These are phyloP conservation scores for Strobilomyces echinocephalus DNA, from an alignment of 768 basidiomycete genomes.

Conservation along the genomic window DNA sequence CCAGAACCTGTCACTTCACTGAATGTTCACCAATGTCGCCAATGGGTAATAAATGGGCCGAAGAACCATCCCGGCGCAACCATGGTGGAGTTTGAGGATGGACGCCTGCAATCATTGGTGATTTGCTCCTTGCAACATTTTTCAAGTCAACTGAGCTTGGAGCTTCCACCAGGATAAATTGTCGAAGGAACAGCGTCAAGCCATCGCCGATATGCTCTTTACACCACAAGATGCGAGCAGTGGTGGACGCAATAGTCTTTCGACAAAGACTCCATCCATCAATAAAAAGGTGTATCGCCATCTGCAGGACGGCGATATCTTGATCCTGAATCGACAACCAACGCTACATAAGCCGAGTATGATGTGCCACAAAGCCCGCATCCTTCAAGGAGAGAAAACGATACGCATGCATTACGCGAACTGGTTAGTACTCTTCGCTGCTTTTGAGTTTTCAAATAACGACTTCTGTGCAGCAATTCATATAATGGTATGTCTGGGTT, in stretches of 20 bases:
- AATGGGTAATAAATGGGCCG: constrained; percentile 87
- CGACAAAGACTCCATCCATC: constrained; percentile 71
- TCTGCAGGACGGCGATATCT: constrained; percentile 87
- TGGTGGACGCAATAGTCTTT: constrained; percentile 49
- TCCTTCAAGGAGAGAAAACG: constrained; percentile 94
- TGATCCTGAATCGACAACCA: constrained; percentile 96
- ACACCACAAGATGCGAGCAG: constrained; percentile 75
- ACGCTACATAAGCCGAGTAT: constrained; percentile 99
- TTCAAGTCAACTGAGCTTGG: constrained; percentile 2
- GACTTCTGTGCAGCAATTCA: constrained; percentile 64
- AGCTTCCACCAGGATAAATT: constrained; percentile 63
- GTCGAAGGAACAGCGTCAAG: constrained; percentile 83
- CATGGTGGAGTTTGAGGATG: constrained; percentile 94
- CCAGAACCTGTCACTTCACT: constrained; percentile 93
- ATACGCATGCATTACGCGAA: constrained; percentile 99
- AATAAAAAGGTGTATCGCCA: constrained; percentile 99
- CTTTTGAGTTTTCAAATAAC: constrained; percentile 11
- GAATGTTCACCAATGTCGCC: constrained; percentile 84
- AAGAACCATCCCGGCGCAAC: constrained; percentile 87
- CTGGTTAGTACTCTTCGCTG: constrained; percentile 54
- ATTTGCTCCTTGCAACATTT: not conserved
- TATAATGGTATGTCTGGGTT: constrained; percentile 71
- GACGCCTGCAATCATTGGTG: constrained; percentile 79
- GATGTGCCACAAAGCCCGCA: constrained; percentile 95
- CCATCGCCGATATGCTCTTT: constrained; percentile 90